A percentile compares a stretch with the other conserved stretches of the same genome.
These are phyloP conservation scores for Teunomyces aglyptinius DNA, from an alignment of 805 yeast genomes.

Conservation along the genomic window DNA sequence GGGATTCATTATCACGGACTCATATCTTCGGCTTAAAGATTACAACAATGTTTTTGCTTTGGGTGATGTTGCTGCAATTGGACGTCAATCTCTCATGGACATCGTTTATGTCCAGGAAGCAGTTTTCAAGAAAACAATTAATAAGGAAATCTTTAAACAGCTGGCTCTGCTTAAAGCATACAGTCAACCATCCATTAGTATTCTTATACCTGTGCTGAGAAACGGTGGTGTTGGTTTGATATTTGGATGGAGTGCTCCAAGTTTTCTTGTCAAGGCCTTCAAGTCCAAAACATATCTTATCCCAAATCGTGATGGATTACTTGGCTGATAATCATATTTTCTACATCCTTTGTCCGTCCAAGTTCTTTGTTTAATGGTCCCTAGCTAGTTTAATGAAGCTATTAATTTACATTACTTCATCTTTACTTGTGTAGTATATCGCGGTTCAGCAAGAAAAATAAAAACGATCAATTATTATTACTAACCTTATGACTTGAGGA, in stretches of 20 bases:
- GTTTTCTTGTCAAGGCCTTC: conserved; percentile 22
- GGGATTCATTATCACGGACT: conserved; percentile 31
- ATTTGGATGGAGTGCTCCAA: conserved; percentile 29
- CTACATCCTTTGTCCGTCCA: not conserved
- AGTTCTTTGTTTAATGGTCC: too few relatives aligned
- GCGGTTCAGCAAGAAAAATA: not conserved
- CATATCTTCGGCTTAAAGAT: conserved; percentile 22
- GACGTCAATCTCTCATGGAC: conserved; percentile 24
- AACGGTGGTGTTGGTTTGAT: conserved; percentile 35
- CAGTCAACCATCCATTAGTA: conserved; percentile 11
- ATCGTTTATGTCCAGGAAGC: conserved; percentile 20
- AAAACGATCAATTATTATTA: not conserved
- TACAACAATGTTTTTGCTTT: conserved; percentile 28
- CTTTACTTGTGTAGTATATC: not conserved
- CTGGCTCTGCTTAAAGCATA: conserved; percentile 13
- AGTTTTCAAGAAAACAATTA: conserved; percentile 13
- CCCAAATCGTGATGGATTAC: conserved; percentile 18
- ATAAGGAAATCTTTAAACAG: conserved; percentile 13
- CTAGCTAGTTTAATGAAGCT: too few relatives aligned
- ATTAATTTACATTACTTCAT: too few relatives aligned
- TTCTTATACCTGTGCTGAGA: conserved; percentile 32
- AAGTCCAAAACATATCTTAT: conserved; percentile 30
- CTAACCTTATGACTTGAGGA: not conserved
- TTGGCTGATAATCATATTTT: conserved; percentile 6
- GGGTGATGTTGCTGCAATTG: conserved; percentile 33